Percentiles rank a stretch among this genome's conserved stretches.
Evolutionary conservation across 805 yeast species (phyloP).

Genomic region (Candida mattraensis): DNA sequence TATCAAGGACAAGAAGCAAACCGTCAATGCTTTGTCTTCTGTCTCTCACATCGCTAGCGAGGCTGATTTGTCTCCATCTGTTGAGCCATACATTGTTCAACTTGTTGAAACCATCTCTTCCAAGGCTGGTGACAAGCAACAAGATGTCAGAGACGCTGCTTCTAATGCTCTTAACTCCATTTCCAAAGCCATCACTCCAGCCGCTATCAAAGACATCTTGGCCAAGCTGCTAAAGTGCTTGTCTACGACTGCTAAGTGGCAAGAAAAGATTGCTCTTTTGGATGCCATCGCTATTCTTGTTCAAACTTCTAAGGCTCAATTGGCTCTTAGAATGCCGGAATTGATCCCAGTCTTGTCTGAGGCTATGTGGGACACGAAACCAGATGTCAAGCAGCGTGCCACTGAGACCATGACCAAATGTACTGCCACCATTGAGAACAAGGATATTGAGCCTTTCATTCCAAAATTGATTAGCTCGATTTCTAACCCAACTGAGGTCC

Average conservation of each 20-base stretch:
- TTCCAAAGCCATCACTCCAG: constrained; percentile 84
- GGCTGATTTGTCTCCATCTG: constrained; percentile 80
- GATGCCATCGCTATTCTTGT: constrained; percentile 84
- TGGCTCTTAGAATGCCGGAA: constrained; percentile 99
- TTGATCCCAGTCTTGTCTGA: constrained; percentile 97
- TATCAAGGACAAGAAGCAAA: constrained; percentile 78
- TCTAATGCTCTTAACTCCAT: constrained; percentile 73
- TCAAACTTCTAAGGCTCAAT: constrained; percentile 91
- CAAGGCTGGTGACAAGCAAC: constrained; percentile 90
- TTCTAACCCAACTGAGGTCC: constrained; percentile 94
- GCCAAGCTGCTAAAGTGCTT: constrained; percentile 76
- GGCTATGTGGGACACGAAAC: constrained; percentile 99
- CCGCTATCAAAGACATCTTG: constrained; percentile 85
- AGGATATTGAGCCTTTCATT: constrained; percentile 99
- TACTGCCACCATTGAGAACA: constrained; percentile 97
- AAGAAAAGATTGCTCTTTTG: constrained; percentile 91
- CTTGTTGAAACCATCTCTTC: constrained; percentile 68
- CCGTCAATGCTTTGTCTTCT: constrained; percentile 82
- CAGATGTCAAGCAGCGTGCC: constrained; percentile 96
- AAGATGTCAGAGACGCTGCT: constrained; percentile 72
- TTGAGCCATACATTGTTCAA: constrained; percentile 91
- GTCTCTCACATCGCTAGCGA: constrained; percentile 80
- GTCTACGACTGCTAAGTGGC: constrained; percentile 86
- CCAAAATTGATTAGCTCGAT: constrained; percentile 97
- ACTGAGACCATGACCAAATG: constrained; percentile 93